Conservation (phyloP, 2,329 filamentous ascomycete genomes). For the Emericellopsis atlantica region DNA sequence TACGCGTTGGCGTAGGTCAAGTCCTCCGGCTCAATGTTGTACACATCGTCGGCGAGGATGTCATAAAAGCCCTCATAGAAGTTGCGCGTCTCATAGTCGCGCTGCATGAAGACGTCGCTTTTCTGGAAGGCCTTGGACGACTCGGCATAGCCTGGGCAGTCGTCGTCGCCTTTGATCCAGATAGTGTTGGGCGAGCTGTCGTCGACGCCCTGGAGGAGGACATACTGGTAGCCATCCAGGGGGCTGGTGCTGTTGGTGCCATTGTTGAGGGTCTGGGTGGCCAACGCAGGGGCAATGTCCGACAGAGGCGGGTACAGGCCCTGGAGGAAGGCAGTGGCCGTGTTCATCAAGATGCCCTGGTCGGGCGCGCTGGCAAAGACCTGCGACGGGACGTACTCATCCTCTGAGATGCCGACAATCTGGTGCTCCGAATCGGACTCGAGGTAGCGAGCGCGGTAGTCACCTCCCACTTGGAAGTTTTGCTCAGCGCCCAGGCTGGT, state of each 20-base stretch:
- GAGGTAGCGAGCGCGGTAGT: slow-evolving; percentile 11
- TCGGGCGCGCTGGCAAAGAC: slow-evolving; percentile 19
- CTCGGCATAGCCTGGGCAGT: slow-evolving; percentile 14
- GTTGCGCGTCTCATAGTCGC: slow-evolving; percentile 12
- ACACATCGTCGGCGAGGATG: slow-evolving; percentile 13
- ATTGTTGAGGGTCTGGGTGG: slow-evolving; percentile 16
- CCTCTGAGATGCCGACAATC: slow-evolving; percentile 19
- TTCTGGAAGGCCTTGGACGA: slow-evolving; percentile 13
- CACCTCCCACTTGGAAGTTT: slow-evolving; percentile 13
- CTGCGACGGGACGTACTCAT: slow-evolving; percentile 16
- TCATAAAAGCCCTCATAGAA: slow-evolving; percentile 18
- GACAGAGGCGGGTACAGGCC: slow-evolving; percentile 19
- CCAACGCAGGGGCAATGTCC: slow-evolving; percentile 12
- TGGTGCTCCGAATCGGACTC: slow-evolving; percentile 11
- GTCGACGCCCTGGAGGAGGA: slow-evolving; percentile 15
- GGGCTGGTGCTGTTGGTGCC: slow-evolving; percentile 13
- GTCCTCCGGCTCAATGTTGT: slow-evolving; percentile 15
- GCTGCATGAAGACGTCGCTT: slow-evolving; percentile 13
- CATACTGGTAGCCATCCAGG: slow-evolving; percentile 20
- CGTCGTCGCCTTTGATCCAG: slow-evolving; percentile 23
- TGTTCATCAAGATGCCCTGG: slow-evolving; percentile 17
- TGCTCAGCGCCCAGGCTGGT: slow-evolving; percentile 20
- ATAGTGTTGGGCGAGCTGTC: slow-evolving; percentile 19
- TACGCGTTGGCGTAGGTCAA: slow-evolving; percentile 21
- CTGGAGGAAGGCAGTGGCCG: slow-evolving; percentile 21